Base-by-base conservation (phyloP, 1,284 basidiomycete species). In the Calocybe gambosa region DNA sequence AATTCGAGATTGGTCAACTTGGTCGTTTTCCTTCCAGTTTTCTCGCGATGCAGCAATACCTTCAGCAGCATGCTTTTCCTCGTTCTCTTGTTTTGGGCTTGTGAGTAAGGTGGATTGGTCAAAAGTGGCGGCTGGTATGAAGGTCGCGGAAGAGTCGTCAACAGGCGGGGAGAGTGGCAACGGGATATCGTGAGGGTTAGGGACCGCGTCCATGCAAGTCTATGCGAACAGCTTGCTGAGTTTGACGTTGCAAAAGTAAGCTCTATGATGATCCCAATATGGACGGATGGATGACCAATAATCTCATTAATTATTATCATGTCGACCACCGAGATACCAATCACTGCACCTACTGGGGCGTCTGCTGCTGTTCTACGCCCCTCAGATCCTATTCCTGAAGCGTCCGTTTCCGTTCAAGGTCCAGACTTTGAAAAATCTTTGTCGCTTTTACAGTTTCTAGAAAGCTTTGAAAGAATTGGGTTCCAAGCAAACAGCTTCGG, bases 401-500 rank as follows among this genome's bases (percentile, higher is more conserved):
- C 43, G n/a, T 81, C 88, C 0, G 67, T 89, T 7, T 74, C 89
- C 23, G 89, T 98, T 20, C 68, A 81, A 60, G 95, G 95, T 0
- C 96, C 96, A 3, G 79, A 95, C 66, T 89, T 98, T 57, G 88
- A 92, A 51, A 64, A 79, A 28, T 67, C 74, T 5, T 63, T 85
- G 31, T 82, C 84, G 36, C 71, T 98, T 21, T 73, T 85, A 39
- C 70, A 78, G 29, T 76, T 99, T 53, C 67, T 99, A 35, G 64
- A 70, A 35, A 84, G 80, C 58, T 98, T 96, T 69, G 82, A 88
- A 59, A 80, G 82, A 16, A 96, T 98, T 43, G 95, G 95, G 12
- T 99, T 99, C 62, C 95, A 99, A 64, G 95, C 95, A 12, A 93
- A 85, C 37, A 93, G 89, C 45, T 70, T 99, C 5, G 87, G 88